Percentiles rank a stretch among this genome's conserved stretches.
Evolutionary conservation across 768 basidiomycete genomes (phyloP).

Genomic region (Pisolithus orientalis): DNA sequence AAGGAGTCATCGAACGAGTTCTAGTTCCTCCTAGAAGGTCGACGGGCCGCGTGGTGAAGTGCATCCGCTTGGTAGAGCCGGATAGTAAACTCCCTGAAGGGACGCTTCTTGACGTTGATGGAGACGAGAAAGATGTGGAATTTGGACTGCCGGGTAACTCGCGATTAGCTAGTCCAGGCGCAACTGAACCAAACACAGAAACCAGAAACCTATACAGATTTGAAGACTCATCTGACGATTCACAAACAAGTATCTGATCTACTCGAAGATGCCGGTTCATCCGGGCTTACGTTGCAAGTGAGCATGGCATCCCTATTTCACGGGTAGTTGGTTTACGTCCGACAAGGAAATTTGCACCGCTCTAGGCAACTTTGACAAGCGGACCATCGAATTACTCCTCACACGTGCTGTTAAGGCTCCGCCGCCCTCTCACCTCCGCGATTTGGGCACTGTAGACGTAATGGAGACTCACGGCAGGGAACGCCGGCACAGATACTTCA

Average conservation of each 20-base stretch:
- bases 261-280: constrained; percentile 58
- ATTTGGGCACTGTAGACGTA: constrained; percentile 61
- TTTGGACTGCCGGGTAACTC: constrained; percentile 21
- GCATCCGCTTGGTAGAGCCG: constrained; percentile 56
- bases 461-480: constrained; percentile 85
- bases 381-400: constrained; percentile 79
- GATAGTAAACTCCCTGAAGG: constrained; percentile 31
- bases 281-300: constrained; percentile 72
- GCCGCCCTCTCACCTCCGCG: constrained; percentile 66
- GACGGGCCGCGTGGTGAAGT: constrained; percentile 45
- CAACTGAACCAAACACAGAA: neutral
- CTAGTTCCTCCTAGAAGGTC: constrained; percentile 55
- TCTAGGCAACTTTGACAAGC: constrained; percentile 68
- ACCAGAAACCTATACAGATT: constrained; percentile 31
- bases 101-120: constrained; percentile 33
- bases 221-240: constrained; percentile 60
- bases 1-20: constrained; percentile 71
- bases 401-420: constrained; percentile 56
- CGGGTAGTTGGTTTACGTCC: constrained; percentile 4
- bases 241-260: constrained; percentile 77
- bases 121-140: constrained; percentile 32
- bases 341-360: constrained; percentile 55
- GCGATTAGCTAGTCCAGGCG: neutral
- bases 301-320: constrained; percentile 6
- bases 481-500: constrained; percentile 81